These are phyloP conservation scores for Calendula officinalis DNA, from an alignment of 129 eudicot genomes.

Conservation along the genomic window DNA sequence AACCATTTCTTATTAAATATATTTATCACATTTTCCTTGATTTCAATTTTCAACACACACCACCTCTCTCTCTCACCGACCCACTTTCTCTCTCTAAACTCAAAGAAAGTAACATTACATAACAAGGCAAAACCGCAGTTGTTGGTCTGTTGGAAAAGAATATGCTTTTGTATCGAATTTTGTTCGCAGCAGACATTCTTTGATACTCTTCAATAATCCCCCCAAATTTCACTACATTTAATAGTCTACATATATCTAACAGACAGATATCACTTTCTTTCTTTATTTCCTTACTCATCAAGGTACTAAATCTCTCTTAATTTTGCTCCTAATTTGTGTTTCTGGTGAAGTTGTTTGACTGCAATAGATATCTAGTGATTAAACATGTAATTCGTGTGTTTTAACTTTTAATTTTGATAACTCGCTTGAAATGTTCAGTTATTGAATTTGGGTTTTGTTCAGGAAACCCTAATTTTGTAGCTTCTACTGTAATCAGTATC, in stretches of 20 bases:
- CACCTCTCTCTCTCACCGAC: constrained; percentile 9
- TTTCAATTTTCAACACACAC: background rate
- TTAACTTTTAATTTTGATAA: constrained; percentile 4
- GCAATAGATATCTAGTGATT: background rate
- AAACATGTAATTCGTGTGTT: constrained; percentile 23
- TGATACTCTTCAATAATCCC: constrained; percentile 24
- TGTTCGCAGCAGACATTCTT: constrained; percentile 45
- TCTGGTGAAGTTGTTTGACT: constrained; percentile 5
- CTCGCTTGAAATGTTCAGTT: background rate
- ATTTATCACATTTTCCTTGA: constrained; percentile 22
- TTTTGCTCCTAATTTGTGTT: constrained; percentile 11
- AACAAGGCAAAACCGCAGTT: constrained; percentile 10
- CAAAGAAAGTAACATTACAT: background rate
- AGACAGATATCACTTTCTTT: background rate
- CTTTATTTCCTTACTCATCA: constrained; percentile 24
- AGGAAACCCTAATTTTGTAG: constrained; percentile 29
- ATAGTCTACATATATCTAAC: background rate
- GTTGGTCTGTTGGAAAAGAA: constrained; percentile 22
- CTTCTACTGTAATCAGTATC: background rate
- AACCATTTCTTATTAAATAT: background rate
- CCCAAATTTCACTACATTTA: background rate
- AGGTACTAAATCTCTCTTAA: constrained; percentile 32
- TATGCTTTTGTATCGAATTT: constrained; percentile 39
- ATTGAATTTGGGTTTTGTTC: constrained; percentile 8
- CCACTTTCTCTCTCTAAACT: constrained; percentile 31